phyloP scores from a whole-genome alignment of 179 eudicot species.

The Amaranthus tricolor region DNA sequence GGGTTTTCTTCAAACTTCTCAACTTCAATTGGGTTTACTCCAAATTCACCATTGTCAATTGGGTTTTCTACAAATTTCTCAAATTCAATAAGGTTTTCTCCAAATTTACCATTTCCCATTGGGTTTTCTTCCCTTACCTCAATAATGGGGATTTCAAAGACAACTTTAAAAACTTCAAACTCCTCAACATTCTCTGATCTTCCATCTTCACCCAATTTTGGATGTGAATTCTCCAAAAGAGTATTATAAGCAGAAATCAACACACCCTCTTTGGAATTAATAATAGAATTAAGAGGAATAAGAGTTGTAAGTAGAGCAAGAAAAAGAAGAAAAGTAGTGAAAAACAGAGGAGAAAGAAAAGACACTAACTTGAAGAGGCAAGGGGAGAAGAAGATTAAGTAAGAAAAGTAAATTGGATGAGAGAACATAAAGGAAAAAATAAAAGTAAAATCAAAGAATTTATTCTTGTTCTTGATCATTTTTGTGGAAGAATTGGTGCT shows the following conservation, averaged over 20 bases:
- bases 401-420: constrained; percentile 65
- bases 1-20: constrained; percentile 6
- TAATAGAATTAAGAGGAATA: constrained; percentile 16
- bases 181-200: constrained; percentile 31
- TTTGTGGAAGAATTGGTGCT: constrained; percentile 16
- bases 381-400: constrained; percentile 77
- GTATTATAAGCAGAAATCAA: constrained; percentile 23
- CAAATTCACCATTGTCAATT: constrained; percentile 10
- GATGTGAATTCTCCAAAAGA: constrained; percentile 25
- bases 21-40: constrained; percentile 8
- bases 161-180: constrained; percentile 44
- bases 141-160: constrained; percentile 39
- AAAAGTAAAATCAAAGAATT: constrained; percentile 30
- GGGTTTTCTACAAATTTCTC: constrained; percentile 7
- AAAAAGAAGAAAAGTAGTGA: constrained; percentile 56
- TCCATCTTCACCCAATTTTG: constrained; percentile 13
- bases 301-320: constrained; percentile 41
- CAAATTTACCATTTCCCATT: constrained; percentile 19
- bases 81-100: constrained; percentile 13
- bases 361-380: constrained; percentile 64
- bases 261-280: constrained; percentile 24
- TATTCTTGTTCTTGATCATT: constrained; percentile 7
- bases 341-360: constrained; percentile 66
- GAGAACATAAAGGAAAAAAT: constrained; percentile 39
- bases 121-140: constrained; percentile 26